Base-by-base conservation (phyloP, 176 grass and related monocot genomes). In the Oryza brachyantha region DNA sequence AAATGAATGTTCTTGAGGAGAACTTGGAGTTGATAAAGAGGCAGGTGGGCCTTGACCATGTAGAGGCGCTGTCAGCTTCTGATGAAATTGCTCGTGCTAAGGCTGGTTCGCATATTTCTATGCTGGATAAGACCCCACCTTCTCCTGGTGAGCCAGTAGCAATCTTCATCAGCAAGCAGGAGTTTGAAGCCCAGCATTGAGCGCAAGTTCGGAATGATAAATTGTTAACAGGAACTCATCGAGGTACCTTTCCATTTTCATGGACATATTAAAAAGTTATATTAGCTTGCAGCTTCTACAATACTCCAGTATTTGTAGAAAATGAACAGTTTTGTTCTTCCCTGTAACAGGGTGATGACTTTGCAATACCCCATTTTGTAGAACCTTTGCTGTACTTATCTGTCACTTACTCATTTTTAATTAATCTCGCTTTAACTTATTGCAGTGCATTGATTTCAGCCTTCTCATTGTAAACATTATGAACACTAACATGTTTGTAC, bases 1-100 rank as follows among this genome's bases (percentile, higher is more conserved):
- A 94, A 68, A 82, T 79, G 29, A 73, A 86, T 38, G 86, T 94
- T 61, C 86, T 94, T 29, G 39, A 50, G 64, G 88, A 87, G 68
- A 94, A 94, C 58, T 59, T 65, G 64, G 86, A 94, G 31, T 67
- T 94, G 29, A 89, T 94, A 60, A 91, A 81, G 61, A 86, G 92
- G 71, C 92, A 94, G 54, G 29, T 91, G 62, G 89, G 89, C 25
- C 84, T 89, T 19, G 80, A 86, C 13, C 90, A 81, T 81, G 36
- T 88, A 2, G 88, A 88, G 74, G 75, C 88, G 21, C 34, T 93
- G 7, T 78, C 84, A 13, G 76, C 84, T 5, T 72, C 60, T 25
- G 83, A 85, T 68, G 73, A 57, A 14, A 58, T 39, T 63, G 79
- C 80, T 71, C 63, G 78, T 72, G 57, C 64, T 28, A 91, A 85